Percentiles rank a stretch among this genome's conserved stretches.
phyloP scores from a whole-genome alignment of 2,329 filamentous ascomycete genomes.

The Microcyclosporella mali region DNA sequence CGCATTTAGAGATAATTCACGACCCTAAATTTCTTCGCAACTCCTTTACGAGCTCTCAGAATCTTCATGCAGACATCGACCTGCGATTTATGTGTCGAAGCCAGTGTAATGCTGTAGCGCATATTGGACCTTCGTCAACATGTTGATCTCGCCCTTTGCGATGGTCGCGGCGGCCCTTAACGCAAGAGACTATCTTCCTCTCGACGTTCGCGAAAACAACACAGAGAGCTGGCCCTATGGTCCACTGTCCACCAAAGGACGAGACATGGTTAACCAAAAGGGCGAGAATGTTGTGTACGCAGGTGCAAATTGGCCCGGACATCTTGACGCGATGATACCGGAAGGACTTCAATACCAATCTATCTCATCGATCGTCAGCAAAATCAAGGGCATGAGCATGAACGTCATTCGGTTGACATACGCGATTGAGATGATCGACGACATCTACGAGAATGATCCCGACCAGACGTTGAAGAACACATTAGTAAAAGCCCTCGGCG shows the following conservation, averaged over 20 bases:
- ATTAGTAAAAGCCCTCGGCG: slow-evolving; percentile 37
- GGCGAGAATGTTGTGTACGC: slow-evolving; percentile 39
- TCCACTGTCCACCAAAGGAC: slow-evolving; percentile 23
- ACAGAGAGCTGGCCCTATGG: slow-evolving; percentile 17
- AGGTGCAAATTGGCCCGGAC: slow-evolving; percentile 58
- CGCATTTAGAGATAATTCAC: too few relatives aligned
- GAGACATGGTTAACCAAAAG: slow-evolving; percentile 32
- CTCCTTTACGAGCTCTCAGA: too few relatives aligned
- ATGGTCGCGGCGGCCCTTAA: too few relatives aligned
- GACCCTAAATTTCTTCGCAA: too few relatives aligned
- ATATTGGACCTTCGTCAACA: too few relatives aligned
- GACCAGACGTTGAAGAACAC: slow-evolving; percentile 16
- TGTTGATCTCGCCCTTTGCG: too few relatives aligned
- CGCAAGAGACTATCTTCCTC: too few relatives aligned
- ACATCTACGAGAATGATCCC: slow-evolving; percentile 15
- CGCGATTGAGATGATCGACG: slow-evolving; percentile 58
- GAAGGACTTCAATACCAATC: slow-evolving; percentile 60
- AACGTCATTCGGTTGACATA: slow-evolving; percentile 59
- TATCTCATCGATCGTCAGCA: slow-evolving; percentile 48
- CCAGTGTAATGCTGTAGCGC: too few relatives aligned
- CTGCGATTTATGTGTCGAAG: too few relatives aligned
- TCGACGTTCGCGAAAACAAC: too few relatives aligned
- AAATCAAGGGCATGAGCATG: slow-evolving; percentile 55
- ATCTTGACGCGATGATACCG: slow-evolving; percentile 58
- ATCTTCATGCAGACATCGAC: too few relatives aligned